A percentile compares a stretch with the other conserved stretches of the same genome.
Evolutionary conservation across 2,329 filamentous ascomycete genomes (phyloP).

Genomic region (Phyllosticta citriasiana): DNA sequence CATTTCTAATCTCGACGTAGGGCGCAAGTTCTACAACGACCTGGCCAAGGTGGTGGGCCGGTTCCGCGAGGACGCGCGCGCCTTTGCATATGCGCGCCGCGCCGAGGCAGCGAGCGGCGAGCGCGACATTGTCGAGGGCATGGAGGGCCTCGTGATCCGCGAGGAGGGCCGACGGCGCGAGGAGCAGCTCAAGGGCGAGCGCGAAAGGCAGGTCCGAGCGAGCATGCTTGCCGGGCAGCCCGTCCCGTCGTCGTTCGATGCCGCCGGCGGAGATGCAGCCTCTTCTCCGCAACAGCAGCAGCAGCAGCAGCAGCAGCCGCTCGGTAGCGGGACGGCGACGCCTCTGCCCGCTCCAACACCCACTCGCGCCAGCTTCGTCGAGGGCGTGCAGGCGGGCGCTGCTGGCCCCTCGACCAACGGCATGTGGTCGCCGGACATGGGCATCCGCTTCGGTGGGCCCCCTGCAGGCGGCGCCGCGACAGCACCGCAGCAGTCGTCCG

Average conservation of each 20-base stretch:
- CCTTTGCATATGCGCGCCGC: conserved; percentile 70
- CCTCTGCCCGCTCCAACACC: conserved; percentile 18
- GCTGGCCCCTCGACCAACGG: conserved; percentile 31
- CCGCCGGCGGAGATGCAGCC: background rate
- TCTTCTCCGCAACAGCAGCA: conserved; percentile 33
- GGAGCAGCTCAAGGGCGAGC: background rate
- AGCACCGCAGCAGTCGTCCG: conserved; percentile 13
- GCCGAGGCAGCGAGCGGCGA: conserved; percentile 73
- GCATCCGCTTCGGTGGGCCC: conserved; percentile 62
- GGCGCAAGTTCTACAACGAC: conserved; percentile 95
- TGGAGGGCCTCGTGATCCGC: conserved; percentile 19
- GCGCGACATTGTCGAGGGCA: conserved; percentile 24
- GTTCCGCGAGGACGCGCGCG: conserved; percentile 71
- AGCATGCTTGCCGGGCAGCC: background rate
- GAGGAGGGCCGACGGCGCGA: background rate
- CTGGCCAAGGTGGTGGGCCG: conserved; percentile 75
- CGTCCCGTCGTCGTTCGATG: background rate
- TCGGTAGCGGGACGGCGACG: background rate
- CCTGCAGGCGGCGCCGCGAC: conserved; percentile 13
- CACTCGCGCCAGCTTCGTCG: conserved; percentile 23
- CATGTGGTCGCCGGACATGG: conserved; percentile 73
- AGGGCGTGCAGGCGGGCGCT: conserved; percentile 6
- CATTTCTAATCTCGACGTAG: conserved; percentile 80
- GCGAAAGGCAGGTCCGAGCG: background rate
- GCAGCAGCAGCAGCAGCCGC: conserved; percentile 14